Conservation (phyloP, 163 green algal species). For the Scenedesmus sp. region DNA sequence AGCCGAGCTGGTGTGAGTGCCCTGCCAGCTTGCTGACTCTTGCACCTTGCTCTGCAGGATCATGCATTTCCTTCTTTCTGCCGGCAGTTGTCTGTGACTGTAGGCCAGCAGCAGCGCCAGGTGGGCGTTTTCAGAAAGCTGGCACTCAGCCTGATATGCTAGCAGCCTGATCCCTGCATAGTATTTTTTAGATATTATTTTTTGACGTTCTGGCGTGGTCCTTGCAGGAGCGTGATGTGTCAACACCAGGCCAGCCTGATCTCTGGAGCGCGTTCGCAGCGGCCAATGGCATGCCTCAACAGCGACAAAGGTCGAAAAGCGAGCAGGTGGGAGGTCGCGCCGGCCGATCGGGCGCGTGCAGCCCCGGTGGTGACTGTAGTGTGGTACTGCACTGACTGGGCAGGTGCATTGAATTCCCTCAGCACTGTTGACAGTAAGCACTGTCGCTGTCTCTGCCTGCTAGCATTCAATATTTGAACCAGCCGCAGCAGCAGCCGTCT, state of each 20-base stretch:
- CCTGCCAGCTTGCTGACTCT: not conserved
- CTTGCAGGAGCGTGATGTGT: not conserved
- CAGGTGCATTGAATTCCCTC: not conserved
- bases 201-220: not conserved
- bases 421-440: no score
- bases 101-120: not conserved
- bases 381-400: constrained; percentile 1
- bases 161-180: not conserved
- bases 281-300: not conserved
- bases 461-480: not conserved
- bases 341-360: not conserved
- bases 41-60: not conserved
- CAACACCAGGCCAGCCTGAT: not conserved
- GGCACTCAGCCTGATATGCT: not conserved
- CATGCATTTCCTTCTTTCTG: not conserved
- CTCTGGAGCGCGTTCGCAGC: not conserved
- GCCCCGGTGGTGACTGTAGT: not conserved
- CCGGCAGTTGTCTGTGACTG: not conserved
- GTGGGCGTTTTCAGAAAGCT: not conserved
- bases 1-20: not conserved
- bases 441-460: not conserved
- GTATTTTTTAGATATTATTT: not conserved
- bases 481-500: not conserved
- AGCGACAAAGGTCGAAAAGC: constrained; percentile 24
- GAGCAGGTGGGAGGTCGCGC: constrained; percentile 21